These are phyloP conservation scores for Lactifluus subvellereus DNA, from an alignment of 768 basidiomycete species.

Conservation along the genomic window DNA sequence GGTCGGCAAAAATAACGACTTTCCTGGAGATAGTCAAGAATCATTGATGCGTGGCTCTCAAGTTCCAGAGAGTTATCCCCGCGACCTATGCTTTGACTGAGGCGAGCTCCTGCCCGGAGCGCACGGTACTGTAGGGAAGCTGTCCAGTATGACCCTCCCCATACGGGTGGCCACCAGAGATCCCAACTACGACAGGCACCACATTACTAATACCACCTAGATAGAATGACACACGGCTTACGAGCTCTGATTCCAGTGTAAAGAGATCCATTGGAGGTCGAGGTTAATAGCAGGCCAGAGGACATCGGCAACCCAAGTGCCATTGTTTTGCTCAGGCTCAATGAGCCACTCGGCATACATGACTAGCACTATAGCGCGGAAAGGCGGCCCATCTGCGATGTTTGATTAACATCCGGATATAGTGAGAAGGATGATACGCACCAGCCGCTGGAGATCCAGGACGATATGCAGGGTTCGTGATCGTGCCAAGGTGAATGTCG, in stretches of 20 bases:
- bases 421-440: not conserved
- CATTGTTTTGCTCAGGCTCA: slow-evolving; percentile 7
- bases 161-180: slow-evolving; percentile 13
- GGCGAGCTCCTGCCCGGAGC: slow-evolving; percentile 8
- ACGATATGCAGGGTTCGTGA: not conserved
- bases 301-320: slow-evolving; percentile 15
- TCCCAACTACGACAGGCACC: slow-evolving; percentile 7
- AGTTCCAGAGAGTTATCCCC: not conserved
- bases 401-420: not conserved
- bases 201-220: not conserved
- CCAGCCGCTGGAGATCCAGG: slow-evolving; percentile 12
- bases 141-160: slow-evolving; percentile 18
- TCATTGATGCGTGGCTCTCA: slow-evolving; percentile 2
- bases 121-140: slow-evolving; percentile 15
- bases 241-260: slow-evolving; percentile 19
- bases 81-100: slow-evolving; percentile 7
- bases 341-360: slow-evolving; percentile 19
- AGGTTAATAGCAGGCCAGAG: slow-evolving; percentile 18
- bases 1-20: not conserved
- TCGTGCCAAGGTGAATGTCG: slow-evolving; percentile 2
- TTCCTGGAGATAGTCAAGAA: slow-evolving; percentile 21
- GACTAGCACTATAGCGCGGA: slow-evolving; percentile 6
- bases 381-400: slow-evolving; percentile 10
- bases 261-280: slow-evolving; percentile 15
- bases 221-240: not conserved